Evolutionary conservation across 306 rosid genomes (phyloP), one percentile per base, ranked within the genome.

Genomic region (Fagus crenata): DNA sequence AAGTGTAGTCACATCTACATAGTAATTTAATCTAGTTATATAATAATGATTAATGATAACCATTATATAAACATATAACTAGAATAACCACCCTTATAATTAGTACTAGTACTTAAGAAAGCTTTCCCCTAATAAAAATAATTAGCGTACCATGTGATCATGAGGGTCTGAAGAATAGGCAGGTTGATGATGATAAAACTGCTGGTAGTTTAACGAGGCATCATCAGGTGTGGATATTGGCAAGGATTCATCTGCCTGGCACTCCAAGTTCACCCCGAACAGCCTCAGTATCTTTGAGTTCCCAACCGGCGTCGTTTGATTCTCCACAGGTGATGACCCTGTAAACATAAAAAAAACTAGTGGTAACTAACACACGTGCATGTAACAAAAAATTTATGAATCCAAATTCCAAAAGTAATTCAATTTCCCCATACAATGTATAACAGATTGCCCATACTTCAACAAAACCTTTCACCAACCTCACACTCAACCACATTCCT

Each of bases 211-310:
- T 58, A 88, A 6, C 77, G 79, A 80, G 4, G 91, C 87, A 54
- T 75, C 80, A 73, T 78, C 83, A 1, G 91, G 86, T 54, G 78
- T 80, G 3, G 88, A 89, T 42, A 22, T 22, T 22, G 92, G 88
- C 75, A 87, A 92, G 12, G 93, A 79, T 46, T 76, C 41, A 36
- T 82, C 82, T 5, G 89, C 37, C 80, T 96, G 93, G 85, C 91
- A 96, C 83, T 92, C 97, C 91, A 96, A 77, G 89, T 92, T 84
- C 71, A 96, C 99, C 11, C 99, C 99, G 53, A 96, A 96, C 13
- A 96, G 81, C 90, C 99, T 88, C 79, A 96, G 87, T 63, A 85
- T 87, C 82, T 77, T 96, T 2, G 97, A 90, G 84, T 81, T 78
- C 53, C 51, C 80, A 33, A 77, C 51, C 81, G 80, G 71, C 75